Conservation (phyloP, 345 rosid genomes). For the Hibiscus mutabilis region DNA sequence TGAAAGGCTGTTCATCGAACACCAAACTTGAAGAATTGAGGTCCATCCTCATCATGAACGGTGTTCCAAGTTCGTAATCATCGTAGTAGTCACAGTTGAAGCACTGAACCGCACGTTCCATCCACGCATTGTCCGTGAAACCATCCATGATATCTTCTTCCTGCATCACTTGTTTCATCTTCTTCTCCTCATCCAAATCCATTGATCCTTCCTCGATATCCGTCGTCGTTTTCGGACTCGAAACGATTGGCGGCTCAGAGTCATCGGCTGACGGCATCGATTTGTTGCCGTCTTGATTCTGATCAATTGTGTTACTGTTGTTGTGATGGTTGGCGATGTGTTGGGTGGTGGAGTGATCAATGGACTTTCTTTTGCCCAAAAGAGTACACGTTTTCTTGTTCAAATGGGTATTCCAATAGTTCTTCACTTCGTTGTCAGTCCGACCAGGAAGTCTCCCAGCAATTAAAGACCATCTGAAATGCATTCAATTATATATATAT, state of each 20-base stretch:
- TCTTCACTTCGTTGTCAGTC: constrained; percentile 82
- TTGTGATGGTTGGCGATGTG: too few relatives aligned
- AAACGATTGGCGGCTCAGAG: neutral
- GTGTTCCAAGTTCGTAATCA: neutral
- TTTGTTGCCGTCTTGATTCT: neutral
- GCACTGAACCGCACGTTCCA: constrained; percentile 27
- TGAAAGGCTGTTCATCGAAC: constrained; percentile 36
- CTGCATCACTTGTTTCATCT: neutral
- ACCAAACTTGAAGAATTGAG: constrained; percentile 11
- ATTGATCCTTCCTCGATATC: neutral
- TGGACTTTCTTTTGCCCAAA: constrained; percentile 23
- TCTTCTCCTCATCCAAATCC: neutral
- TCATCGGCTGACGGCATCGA: too few relatives aligned
- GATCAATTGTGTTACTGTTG: constrained; percentile 6
- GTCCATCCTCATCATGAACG: neutral
- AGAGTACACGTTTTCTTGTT: constrained; percentile 36
- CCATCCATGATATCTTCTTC: neutral
- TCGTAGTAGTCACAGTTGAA: constrained; percentile 22
- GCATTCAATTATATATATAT: too few relatives aligned
- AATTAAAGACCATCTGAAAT: constrained; percentile 65
- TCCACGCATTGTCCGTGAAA: constrained; percentile 16
- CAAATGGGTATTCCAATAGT: constrained; percentile 92
- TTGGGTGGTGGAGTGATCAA: too few relatives aligned
- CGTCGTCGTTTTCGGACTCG: neutral
- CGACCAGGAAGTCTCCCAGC: constrained; percentile 86